Base-by-base conservation (phyloP, 106 monocot genomes). In the Xerophyta viscosa region DNA sequence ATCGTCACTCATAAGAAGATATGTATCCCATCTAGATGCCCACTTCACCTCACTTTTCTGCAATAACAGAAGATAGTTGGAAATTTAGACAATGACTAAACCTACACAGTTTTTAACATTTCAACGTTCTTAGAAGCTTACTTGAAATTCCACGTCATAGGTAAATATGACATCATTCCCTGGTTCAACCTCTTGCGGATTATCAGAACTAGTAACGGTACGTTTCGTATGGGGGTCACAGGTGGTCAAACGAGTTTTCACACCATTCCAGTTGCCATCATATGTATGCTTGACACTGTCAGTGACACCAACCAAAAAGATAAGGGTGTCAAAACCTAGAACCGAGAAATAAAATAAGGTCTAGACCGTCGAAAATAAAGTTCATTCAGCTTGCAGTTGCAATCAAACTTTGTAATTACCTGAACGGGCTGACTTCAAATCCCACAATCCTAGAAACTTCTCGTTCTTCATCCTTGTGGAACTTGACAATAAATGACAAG, bases 1-100 rank as follows among this genome's bases (percentile, higher is more conserved):
- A n/a, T n/a, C n/a, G n/a, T n/a, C n/a, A n/a, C n/a, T n/a, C n/a
- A n/a, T n/a, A n/a, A n/a, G n/a, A n/a, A n/a, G n/a, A n/a, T 92
- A 92, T 2, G 82, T 82, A 45, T 92, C 91, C 91, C 91, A 92
- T 27, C 96, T 62, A 58, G 96, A 96, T 41, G 89, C 96, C 96
- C 89, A 96, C 68, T 96, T 96, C 7, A 96, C 48, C 14, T 86
- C 79, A 57, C 96, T 96, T 41, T 81, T 80, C 96, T 96, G 62
- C 50, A 57, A n/a, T n/a, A n/a, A n/a, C 33, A n/a, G 12, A 26
- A 1, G n/a, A n/a, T n/a, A n/a, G n/a, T n/a, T n/a, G n/a, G n/a
- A n/a, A n/a, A n/a, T n/a, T n/a, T n/a, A n/a, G n/a, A n/a, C n/a
- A n/a, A n/a, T n/a, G n/a, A n/a, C n/a, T n/a, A n/a, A n/a, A n/a